Percentiles rank a stretch among this genome's conserved stretches.
Evolutionary conservation across 2,329 filamentous ascomycete species (phyloP).

Genomic region (Paraphaeosphaeria sporulosa): DNA sequence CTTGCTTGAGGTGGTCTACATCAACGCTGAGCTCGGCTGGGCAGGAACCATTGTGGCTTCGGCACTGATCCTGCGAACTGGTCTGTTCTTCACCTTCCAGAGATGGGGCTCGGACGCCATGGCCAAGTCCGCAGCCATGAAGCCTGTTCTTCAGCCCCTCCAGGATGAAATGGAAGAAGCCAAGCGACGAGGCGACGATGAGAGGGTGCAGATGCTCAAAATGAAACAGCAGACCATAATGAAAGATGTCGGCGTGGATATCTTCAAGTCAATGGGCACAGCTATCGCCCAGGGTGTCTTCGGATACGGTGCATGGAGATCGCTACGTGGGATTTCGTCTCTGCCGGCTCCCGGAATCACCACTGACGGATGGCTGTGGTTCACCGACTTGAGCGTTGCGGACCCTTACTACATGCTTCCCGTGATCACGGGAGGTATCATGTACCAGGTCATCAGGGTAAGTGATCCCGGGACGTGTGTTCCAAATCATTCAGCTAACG

Average conservation of each 20-base stretch:
- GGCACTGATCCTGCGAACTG: constrained; percentile 69
- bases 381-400: constrained; percentile 74
- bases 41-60: constrained; percentile 75
- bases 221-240: constrained; percentile 61
- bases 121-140: constrained; percentile 69
- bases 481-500: constrained; percentile 22
- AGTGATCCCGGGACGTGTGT: constrained; percentile 27
- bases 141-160: constrained; percentile 64
- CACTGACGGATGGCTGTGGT: constrained; percentile 76
- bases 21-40: constrained; percentile 81
- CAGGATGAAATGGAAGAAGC: constrained; percentile 61
- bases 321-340: constrained; percentile 74
- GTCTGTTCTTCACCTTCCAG: constrained; percentile 70
- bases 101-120: constrained; percentile 67
- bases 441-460: constrained; percentile 68
- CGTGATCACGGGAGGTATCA: constrained; percentile 61
- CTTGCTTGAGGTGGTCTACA: constrained; percentile 81
- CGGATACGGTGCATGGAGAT: constrained; percentile 81
- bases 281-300: constrained; percentile 68
- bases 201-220: constrained; percentile 45
- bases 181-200: constrained; percentile 54
- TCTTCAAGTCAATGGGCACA: constrained; percentile 37
- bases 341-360: constrained; percentile 84
- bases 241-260: constrained; percentile 62
- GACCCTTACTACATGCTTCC: constrained; percentile 86